phyloP scores from a whole-genome alignment of 208 protist species.

The Trypanosomatidae sp. region DNA sequence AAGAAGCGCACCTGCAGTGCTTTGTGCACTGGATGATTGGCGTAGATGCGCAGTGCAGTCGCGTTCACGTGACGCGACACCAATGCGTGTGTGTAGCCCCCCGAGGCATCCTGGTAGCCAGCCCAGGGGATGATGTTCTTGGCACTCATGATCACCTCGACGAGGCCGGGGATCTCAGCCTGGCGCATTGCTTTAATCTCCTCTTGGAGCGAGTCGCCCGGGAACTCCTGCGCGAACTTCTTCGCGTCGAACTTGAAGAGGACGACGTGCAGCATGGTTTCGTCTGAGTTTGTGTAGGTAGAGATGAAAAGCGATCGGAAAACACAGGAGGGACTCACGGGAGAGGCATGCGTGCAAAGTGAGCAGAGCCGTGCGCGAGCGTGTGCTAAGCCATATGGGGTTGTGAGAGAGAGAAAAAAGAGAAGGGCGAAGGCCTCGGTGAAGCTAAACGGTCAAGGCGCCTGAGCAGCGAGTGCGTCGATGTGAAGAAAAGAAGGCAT shows the following conservation, averaged over 20 bases:
- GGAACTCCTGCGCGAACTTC: constrained; percentile 46
- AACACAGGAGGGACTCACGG: background rate
- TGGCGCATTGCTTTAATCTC: constrained; percentile 27
- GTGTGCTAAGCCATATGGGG: background rate
- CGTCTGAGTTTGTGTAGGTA: background rate
- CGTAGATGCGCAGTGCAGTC: constrained; percentile 48
- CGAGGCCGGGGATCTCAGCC: constrained; percentile 45
- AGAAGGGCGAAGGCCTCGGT: background rate
- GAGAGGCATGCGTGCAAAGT: background rate
- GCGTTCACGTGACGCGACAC: constrained; percentile 63
- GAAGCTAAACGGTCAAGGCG: background rate
- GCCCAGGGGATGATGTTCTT: constrained; percentile 43
- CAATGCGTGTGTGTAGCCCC: constrained; percentile 66
- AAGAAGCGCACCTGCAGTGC: constrained; percentile 42
- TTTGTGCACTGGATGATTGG: constrained; percentile 54
- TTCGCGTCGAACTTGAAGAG: constrained; percentile 54
- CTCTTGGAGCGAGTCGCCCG: constrained; percentile 30
- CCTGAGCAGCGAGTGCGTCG: background rate
- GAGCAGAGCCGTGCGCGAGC: background rate
- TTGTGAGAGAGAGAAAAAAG: background rate
- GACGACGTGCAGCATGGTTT: constrained; percentile 51
- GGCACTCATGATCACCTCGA: constrained; percentile 50
- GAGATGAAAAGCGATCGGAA: background rate
- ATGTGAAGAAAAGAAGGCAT: background rate
- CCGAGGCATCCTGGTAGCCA: constrained; percentile 55